These are phyloP conservation scores for Apiospora phragmitis DNA, from an alignment of 2,329 filamentous ascomycete species.

Conservation along the genomic window DNA sequence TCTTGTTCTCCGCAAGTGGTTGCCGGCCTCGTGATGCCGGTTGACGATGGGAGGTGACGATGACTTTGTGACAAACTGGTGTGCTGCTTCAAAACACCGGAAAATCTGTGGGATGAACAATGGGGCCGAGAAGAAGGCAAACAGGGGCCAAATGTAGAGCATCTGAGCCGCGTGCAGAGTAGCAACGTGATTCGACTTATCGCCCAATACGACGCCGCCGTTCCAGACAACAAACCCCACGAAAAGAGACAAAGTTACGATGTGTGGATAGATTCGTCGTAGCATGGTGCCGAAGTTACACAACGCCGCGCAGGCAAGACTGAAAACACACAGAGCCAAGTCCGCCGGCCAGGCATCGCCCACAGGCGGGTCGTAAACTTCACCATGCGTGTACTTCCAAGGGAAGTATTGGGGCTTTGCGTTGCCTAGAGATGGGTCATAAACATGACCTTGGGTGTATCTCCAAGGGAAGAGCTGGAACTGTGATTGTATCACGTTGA, in stretches of 20 bases:
- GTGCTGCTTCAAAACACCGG: conserved; percentile 27
- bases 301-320: conserved; percentile 60
- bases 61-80: not conserved
- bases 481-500: conserved; percentile 34
- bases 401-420: conserved; percentile 41
- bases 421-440: conserved; percentile 51
- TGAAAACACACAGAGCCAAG: conserved; percentile 58
- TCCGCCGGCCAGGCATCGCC: conserved; percentile 51
- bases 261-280: conserved; percentile 55
- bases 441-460: conserved; percentile 52
- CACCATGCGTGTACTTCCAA: conserved; percentile 48
- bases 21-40: not conserved
- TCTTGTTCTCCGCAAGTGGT: not conserved
- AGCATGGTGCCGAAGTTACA: conserved; percentile 49
- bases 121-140: conserved; percentile 86
- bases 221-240: conserved; percentile 77
- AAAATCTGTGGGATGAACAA: conserved; percentile 60
- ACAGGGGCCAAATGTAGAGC: conserved; percentile 92
- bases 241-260: conserved; percentile 54
- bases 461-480: conserved; percentile 40
- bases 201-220: conserved; percentile 86
- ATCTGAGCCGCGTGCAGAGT: conserved; percentile 89
- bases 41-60: not conserved
- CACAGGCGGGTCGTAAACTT: conserved; percentile 56
- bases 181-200: conserved; percentile 91